Evolutionary conservation across 2,329 filamentous ascomycete species (phyloP).

Genomic region (Simplicillium sp.): DNA sequence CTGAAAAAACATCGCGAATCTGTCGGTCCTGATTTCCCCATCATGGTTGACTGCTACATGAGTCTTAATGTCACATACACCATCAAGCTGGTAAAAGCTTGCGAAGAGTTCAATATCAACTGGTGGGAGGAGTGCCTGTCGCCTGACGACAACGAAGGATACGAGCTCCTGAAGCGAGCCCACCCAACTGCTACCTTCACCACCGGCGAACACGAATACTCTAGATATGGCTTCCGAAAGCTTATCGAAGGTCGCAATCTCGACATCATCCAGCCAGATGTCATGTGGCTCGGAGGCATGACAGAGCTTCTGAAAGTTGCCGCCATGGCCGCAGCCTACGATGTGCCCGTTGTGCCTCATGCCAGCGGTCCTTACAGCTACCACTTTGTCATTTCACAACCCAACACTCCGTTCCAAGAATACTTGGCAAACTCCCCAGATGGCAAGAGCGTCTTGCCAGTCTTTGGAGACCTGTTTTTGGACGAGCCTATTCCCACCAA

Average conservation of each 20-base stretch:
- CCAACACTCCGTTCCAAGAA: slow-evolving; percentile 91
- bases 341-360: slow-evolving; percentile 91
- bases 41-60: slow-evolving; percentile 98
- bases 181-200: slow-evolving; percentile 90
- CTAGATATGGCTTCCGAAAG: slow-evolving; percentile 88
- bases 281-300: slow-evolving; percentile 94
- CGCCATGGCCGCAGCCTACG: slow-evolving; percentile 83
- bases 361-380: slow-evolving; percentile 92
- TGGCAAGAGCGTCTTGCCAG: slow-evolving; percentile 79
- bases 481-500: slow-evolving; percentile 84
- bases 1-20: slow-evolving; percentile 74
- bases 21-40: slow-evolving; percentile 81
- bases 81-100: slow-evolving; percentile 79
- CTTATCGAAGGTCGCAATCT: slow-evolving; percentile 84
- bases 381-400: slow-evolving; percentile 89
- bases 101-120: slow-evolving; percentile 77
- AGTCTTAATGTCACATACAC: slow-evolving; percentile 87
- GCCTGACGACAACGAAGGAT: slow-evolving; percentile 87
- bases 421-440: slow-evolving; percentile 91
- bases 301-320: slow-evolving; percentile 86
- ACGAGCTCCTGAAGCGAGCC: slow-evolving; percentile 79
- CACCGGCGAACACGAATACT: slow-evolving; percentile 93
- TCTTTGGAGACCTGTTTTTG: slow-evolving; percentile 83
- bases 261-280: slow-evolving; percentile 90
- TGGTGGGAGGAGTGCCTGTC: slow-evolving; percentile 96